These are phyloP conservation scores for Saccharata proteae DNA, from an alignment of 2,329 filamentous ascomycete genomes.

Conservation along the genomic window DNA sequence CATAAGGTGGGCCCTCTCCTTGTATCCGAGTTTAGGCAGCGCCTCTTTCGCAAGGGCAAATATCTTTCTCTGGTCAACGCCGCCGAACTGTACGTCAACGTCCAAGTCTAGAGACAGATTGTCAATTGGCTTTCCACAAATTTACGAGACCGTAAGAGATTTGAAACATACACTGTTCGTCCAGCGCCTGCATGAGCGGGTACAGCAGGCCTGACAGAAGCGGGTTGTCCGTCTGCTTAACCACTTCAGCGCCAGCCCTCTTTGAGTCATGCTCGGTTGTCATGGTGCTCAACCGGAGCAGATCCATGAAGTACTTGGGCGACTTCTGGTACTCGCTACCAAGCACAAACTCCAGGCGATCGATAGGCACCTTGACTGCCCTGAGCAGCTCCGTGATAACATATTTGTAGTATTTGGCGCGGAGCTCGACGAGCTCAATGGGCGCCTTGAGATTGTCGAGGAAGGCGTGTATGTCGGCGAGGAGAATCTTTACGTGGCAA, in stretches of 20 bases:
- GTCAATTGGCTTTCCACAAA: too few relatives aligned
- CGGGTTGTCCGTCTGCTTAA: conserved; percentile 78
- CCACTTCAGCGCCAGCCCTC: conserved; percentile 84
- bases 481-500: conserved; percentile 68
- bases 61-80: conserved; percentile 72
- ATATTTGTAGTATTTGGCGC: conserved; percentile 72
- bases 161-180: too few relatives aligned
- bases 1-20: conserved; percentile 58
- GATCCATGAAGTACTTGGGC: conserved; percentile 68
- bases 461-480: conserved; percentile 55
- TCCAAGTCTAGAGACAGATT: too few relatives aligned
- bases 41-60: conserved; percentile 78
- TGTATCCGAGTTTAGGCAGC: conserved; percentile 76
- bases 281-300: conserved; percentile 62
- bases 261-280: conserved; percentile 71
- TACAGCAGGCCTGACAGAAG: conserved; percentile 66
- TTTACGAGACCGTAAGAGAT: conserved; percentile 1
- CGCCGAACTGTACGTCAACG: conserved; percentile 78
- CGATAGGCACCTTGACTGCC: conserved; percentile 65
- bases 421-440: conserved; percentile 71
- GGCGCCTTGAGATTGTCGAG: conserved; percentile 79
- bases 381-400: conserved; percentile 64
- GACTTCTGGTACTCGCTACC: conserved; percentile 70
- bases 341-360: conserved; percentile 70
- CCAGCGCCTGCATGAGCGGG: conserved; percentile 78